Evolutionary conservation across 257 asterid genomes (phyloP).

Genomic region (Solanum virginianum): DNA sequence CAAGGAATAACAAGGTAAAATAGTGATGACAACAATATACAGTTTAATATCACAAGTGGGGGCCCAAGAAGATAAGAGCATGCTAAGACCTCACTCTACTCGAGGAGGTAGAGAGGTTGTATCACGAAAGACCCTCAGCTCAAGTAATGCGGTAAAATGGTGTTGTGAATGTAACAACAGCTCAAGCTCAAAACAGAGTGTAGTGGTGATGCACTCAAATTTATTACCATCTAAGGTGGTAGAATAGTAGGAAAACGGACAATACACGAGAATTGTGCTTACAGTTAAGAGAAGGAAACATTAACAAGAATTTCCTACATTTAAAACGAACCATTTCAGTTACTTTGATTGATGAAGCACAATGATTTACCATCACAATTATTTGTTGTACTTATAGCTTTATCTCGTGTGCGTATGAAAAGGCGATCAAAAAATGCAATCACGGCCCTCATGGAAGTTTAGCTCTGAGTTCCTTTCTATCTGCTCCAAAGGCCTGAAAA

Average conservation of each 20-base stretch:
- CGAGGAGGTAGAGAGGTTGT: accelerated
- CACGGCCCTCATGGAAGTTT: conserved; percentile 53
- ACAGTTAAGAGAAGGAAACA: neutral
- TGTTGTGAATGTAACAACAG: neutral
- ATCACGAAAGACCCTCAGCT: accelerated
- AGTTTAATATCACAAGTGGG: neutral
- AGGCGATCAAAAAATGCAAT: neutral
- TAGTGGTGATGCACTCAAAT: neutral
- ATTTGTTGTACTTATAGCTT: conserved; percentile 3
- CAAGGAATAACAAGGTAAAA: neutral
- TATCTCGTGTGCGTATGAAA: conserved; percentile 14
- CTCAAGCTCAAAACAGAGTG: neutral
- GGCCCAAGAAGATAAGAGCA: neutral
- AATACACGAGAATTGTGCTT: neutral
- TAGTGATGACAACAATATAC: neutral
- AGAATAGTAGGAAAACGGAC: neutral
- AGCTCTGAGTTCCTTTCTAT: conserved; percentile 69
- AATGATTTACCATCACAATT: neutral
- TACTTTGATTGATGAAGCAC: neutral
- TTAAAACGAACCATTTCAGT: neutral
- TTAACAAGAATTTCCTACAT: neutral
- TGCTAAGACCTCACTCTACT: neutral
- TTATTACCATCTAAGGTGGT: neutral
- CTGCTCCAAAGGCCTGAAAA: conserved; percentile 79
- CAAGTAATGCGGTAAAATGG: neutral